A percentile compares a stretch with the other conserved stretches of the same genome.
These are phyloP conservation scores for Penicillium canescens DNA, from an alignment of 495 filamentous ascomycete species.

Conservation along the genomic window DNA sequence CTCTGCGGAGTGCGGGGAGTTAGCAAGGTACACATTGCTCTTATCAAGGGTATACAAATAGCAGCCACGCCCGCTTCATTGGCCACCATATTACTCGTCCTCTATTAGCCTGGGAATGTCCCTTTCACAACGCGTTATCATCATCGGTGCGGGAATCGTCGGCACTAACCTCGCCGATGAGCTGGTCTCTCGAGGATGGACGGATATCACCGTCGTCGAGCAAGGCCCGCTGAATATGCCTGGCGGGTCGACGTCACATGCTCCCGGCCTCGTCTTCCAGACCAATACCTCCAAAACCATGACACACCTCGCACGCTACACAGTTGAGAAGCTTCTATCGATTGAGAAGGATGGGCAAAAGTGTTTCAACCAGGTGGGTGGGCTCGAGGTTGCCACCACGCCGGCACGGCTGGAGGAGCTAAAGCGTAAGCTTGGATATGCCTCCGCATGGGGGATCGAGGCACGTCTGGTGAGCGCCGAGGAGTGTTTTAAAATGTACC, in stretches of 20 bases:
- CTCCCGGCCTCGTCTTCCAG: constrained; percentile 54
- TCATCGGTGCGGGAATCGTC: constrained; percentile 56
- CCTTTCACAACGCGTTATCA: constrained; percentile 39
- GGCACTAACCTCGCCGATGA: constrained; percentile 55
- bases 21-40: neutral
- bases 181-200: constrained; percentile 50
- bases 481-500: constrained; percentile 44
- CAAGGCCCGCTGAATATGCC: constrained; percentile 53
- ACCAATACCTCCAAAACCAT: constrained; percentile 51
- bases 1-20: constrained; percentile 3
- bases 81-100: neutral
- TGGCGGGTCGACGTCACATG: constrained; percentile 54
- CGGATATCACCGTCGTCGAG: constrained; percentile 53
- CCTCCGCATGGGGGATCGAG: constrained; percentile 48
- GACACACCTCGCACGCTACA: constrained; percentile 49
- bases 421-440: constrained; percentile 53
- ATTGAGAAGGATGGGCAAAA: constrained; percentile 37
- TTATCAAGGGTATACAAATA: constrained; percentile 1
- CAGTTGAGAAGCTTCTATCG: constrained; percentile 46
- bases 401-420: constrained; percentile 48
- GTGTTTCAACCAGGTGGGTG: constrained; percentile 54
- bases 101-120: constrained; percentile 14
- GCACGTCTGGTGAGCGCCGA: constrained; percentile 40
- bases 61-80: neutral
- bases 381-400: constrained; percentile 52